Base-by-base conservation (phyloP, 2,329 filamentous ascomycete genomes). In the Verticillium albo-atrum region DNA sequence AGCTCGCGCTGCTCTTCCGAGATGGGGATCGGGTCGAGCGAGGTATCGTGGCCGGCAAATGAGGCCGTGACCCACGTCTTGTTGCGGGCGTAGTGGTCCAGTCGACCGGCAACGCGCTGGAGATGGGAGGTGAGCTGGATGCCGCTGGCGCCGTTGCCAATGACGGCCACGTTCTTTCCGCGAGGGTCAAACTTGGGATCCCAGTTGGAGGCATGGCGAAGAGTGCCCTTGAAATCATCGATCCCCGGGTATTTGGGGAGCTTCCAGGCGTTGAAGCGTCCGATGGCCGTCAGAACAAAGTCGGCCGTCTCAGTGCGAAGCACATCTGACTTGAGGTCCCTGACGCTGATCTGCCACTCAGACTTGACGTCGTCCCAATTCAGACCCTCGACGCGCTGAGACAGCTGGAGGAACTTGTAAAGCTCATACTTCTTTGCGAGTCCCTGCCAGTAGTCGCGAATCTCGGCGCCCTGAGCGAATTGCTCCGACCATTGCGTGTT, bases 401-500 rank as follows among this genome's bases (percentile, higher is more conserved):
- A 73, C 10, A 87, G 76, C 58, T 81, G 79, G 1, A 85, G 72
- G 57, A 83, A 80, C 34, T 82, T 75, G 68, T 89, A 87, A 2
- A 90, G 82, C 58, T 86, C 78, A 68, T 90, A 81, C 64, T 90
- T 89, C 7, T 75, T 75, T 0, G 88, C 87, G 3, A 89, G 71
- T 0, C 71, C 71, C 64, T 89, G 80, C 85, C 87, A 87, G 68
- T 92, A 92, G 17, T 83, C 79, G 6, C 79, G 74, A 60, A 92
- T 91, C 69, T 92, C 89, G 4, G 74, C 69, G 0, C 88, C 88
- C 37, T 84, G 82, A 0, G 88, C 83, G 66, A 89, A 91, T 61
- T 86, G 79, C 65, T 90, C 85, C 0, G 80, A 81, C 89, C 89
- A 92, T 63, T 89, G 78, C 0, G 80, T 82, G 59, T 91, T 91